Evolutionary conservation across 805 yeast species (phyloP).

Genomic region (Lipomyces spencermartinsiae): DNA sequence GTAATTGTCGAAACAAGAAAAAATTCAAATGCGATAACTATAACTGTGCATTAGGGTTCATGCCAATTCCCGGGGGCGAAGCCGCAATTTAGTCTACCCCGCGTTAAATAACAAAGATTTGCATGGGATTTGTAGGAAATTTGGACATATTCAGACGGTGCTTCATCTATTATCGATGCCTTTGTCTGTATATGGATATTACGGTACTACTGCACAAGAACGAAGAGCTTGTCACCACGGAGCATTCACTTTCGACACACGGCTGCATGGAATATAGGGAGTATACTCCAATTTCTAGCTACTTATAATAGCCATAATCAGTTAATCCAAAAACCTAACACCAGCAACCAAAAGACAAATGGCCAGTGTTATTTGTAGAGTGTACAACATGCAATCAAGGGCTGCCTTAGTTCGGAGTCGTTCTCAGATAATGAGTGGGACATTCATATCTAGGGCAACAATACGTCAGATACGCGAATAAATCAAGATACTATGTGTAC

Average conservation of each 20-base stretch:
- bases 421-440: constrained; percentile 83
- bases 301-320: background rate
- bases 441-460: constrained; percentile 61
- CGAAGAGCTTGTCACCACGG: too few species aligned
- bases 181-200: too few species aligned
- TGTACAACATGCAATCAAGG: background rate
- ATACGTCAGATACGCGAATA: background rate
- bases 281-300: background rate
- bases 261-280: background rate
- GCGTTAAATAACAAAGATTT: too few species aligned
- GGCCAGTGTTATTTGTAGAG: background rate
- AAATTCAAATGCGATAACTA: constrained; percentile 10
- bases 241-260: too few species aligned
- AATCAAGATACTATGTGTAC: constrained; percentile 1
- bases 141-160: too few species aligned
- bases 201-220: too few species aligned
- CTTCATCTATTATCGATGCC: too few species aligned
- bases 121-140: too few species aligned
- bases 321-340: background rate
- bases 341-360: background rate
- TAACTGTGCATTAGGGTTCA: background rate
- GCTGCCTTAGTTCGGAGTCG: constrained; percentile 38
- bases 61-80: too few species aligned
- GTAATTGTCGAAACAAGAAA: background rate
- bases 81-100: too few species aligned